A percentile compares a stretch with the other conserved stretches of the same genome.
Conservation (phyloP, 116 monocot species). For the Trichopus zeylanicus region DNA sequence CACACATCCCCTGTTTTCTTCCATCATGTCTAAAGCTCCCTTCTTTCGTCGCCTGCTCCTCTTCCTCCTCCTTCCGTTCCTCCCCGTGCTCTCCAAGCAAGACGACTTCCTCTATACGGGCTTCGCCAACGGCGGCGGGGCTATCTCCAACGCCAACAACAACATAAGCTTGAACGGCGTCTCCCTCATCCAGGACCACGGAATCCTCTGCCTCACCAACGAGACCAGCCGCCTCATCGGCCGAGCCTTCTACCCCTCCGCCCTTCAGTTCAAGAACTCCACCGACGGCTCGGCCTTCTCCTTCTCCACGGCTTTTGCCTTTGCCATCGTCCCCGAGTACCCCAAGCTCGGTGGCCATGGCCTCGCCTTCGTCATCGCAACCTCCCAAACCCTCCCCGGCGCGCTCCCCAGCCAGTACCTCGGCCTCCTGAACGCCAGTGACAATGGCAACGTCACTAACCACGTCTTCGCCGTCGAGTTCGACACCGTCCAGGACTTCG, state of each 20-base stretch:
- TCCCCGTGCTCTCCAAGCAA: slow-evolving; percentile 14
- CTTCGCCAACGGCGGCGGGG: slow-evolving; percentile 15
- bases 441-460: slow-evolving; percentile 45
- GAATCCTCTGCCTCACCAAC: slow-evolving; percentile 54
- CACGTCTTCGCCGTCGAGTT: slow-evolving; percentile 76
- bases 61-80: slow-evolving; percentile 11
- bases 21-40: slow-evolving; percentile 4
- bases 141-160: neutral
- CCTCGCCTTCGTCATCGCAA: slow-evolving; percentile 54
- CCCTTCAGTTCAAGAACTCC: slow-evolving; percentile 44
- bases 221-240: slow-evolving; percentile 42
- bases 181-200: slow-evolving; percentile 17
- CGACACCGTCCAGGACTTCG: slow-evolving; percentile 71
- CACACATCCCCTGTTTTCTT: neutral
- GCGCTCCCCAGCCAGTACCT: slow-evolving; percentile 59
- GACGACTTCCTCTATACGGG: slow-evolving; percentile 40
- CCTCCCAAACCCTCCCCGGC: slow-evolving; percentile 12
- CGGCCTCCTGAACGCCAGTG: slow-evolving; percentile 53
- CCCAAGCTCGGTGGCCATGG: slow-evolving; percentile 60
- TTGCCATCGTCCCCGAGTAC: slow-evolving; percentile 63
- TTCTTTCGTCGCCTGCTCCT: slow-evolving; percentile 9
- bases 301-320: slow-evolving; percentile 73
- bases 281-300: slow-evolving; percentile 28
- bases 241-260: slow-evolving; percentile 43
- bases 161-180: slow-evolving; percentile 40